Base-by-base conservation (phyloP, 345 rosid genomes). In the Zanthoxylum bungeanum region DNA sequence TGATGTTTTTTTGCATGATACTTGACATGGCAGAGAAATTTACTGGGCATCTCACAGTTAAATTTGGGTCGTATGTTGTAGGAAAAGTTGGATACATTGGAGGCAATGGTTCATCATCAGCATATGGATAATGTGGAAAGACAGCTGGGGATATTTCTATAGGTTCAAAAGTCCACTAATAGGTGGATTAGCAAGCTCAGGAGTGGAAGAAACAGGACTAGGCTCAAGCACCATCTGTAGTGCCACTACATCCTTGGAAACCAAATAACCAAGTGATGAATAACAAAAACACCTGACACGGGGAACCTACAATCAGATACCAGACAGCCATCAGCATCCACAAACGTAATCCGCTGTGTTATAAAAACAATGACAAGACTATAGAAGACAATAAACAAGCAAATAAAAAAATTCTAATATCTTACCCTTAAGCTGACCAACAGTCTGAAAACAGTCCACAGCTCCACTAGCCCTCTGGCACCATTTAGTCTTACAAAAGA, bases 61-160 rank as follows among this genome's bases (percentile, higher is more conserved):
- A 78, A 75, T 83, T 82, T 5, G 99, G 99, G 36, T 90, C 87
- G 53, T 84, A 94, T 46, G 90, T 82, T 59, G 85, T 84, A 36
- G 97, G 95, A 52, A 90, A 92, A 70, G 87, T 84, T 9, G 95
- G 95, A 76, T 90, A 94, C 96, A 90, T 81, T 16, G 98, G 97
- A 42, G 96, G 89, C 74, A 79, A 68, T 72, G 96, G 80, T 46
- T 82, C 76, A 62, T 72, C 80, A 53, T 95, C 91, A n/a, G 31
- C 31, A 61, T 80, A 72, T 50, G 92, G 88, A 58, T 79, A 77
- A 64, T 59, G 87, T 49, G 98, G 98, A 74, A 92, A 64, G 52
- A 88, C 89, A 24, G 97, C 80, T 4, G 98, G 98, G 0, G 98
- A 94, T 82, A 94, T 92, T 80, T 92, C 86, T 71, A 90, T 89